These are phyloP conservation scores for Trichosanthes truncata DNA, from an alignment of 306 rosid species.

Conservation along the genomic window DNA sequence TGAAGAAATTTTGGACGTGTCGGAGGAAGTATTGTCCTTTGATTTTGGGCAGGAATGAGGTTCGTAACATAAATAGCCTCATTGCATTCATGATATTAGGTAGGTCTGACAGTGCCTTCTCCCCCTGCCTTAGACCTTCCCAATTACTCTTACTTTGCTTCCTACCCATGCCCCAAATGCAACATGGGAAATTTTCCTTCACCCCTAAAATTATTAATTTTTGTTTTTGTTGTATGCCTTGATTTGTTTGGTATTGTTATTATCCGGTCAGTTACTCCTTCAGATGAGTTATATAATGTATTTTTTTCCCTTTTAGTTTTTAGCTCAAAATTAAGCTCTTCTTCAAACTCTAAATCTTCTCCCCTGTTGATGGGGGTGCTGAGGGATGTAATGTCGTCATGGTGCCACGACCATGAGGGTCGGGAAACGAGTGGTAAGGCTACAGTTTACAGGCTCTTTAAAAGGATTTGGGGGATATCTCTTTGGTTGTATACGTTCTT, in stretches of 20 bases:
- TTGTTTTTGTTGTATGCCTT: neutral
- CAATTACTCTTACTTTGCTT: neutral
- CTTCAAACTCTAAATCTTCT: neutral
- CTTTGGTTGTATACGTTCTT: neutral
- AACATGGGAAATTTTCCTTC: neutral
- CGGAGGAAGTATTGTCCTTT: slow-evolving; percentile 49
- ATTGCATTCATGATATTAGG: neutral
- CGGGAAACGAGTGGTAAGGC: neutral
- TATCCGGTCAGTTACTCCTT: neutral
- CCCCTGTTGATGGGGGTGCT: neutral
- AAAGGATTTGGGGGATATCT: neutral
- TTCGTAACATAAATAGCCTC: neutral
- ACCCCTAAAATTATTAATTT: neutral
- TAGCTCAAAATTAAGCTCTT: neutral
- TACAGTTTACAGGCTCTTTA: neutral
- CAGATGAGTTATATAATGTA: neutral
- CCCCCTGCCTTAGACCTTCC: neutral
- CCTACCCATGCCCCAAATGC: neutral
- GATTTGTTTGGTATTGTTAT: neutral
- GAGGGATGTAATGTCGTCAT: neutral
- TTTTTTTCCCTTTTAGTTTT: neutral
- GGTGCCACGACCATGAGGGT: neutral
- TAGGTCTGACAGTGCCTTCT: neutral
- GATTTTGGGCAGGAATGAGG: slow-evolving; percentile 20
- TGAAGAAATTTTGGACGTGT: slow-evolving; percentile 47